phyloP scores from a whole-genome alignment of 345 rosid species.

The Heritiera littoralis region DNA sequence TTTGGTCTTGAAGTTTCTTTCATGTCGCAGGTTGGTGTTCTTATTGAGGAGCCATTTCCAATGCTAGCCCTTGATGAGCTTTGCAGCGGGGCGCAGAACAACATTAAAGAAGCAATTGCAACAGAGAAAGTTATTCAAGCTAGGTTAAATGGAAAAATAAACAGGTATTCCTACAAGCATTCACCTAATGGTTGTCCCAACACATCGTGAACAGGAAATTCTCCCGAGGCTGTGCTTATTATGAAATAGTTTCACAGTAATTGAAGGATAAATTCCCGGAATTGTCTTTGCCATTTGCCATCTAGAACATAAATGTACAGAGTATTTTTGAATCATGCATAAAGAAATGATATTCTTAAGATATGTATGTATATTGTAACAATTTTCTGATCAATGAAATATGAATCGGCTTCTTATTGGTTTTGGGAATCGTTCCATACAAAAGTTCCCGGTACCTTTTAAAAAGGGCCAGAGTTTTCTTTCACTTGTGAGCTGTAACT shows the following conservation, averaged over 20 bases:
- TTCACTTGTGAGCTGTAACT: neutral
- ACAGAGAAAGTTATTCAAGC: conserved; percentile 54
- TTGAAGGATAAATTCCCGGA: neutral
- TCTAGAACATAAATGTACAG: neutral
- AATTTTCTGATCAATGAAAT: neutral
- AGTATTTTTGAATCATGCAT: neutral
- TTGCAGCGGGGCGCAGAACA: conserved; percentile 49
- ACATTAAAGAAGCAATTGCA: conserved; percentile 62
- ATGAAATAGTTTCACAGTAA: neutral
- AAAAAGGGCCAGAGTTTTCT: neutral
- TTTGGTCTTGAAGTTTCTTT: conserved; percentile 2
- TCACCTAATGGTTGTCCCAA: conserved; percentile 73
- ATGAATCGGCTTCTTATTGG: too few relatives aligned
- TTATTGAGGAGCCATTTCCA: conserved; percentile 95
- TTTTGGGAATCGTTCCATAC: neutral
- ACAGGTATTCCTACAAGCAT: conserved; percentile 40
- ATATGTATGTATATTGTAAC: neutral
- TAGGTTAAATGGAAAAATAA: conserved; percentile 47
- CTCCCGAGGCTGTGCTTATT: neutral
- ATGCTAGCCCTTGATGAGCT: conserved; percentile 89
- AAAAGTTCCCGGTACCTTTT: neutral
- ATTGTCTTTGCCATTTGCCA: neutral
- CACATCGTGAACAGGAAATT: neutral
- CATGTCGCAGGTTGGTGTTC: conserved; percentile 78
- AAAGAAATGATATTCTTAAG: neutral